Evolutionary conservation across 306 rosid species (phyloP).

Genomic region (Astragalus membranaceus): DNA sequence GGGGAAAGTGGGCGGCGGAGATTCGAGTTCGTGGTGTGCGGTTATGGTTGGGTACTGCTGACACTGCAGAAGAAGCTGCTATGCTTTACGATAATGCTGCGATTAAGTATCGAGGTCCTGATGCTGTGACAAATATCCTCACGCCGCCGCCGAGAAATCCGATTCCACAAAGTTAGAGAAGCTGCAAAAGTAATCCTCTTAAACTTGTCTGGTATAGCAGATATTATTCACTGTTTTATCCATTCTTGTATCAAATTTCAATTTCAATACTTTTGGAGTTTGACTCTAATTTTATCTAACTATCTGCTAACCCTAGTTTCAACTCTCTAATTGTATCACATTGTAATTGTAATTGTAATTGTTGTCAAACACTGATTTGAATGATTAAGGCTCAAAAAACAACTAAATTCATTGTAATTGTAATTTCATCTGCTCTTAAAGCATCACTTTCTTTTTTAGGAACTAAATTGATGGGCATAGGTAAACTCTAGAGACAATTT

Average conservation of each 20-base stretch:
- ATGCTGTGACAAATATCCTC: slow-evolving; percentile 67
- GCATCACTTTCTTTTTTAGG: no score
- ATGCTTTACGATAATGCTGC: slow-evolving; percentile 86
- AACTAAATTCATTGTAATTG: not conserved
- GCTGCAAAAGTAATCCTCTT: slow-evolving; percentile 66
- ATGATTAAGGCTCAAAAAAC: not conserved
- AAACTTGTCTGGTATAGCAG: no score
- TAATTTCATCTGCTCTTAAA: not conserved
- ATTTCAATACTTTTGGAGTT: not conserved
- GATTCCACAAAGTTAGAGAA: slow-evolving; percentile 71
- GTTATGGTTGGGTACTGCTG: slow-evolving; percentile 74
- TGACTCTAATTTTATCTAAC: slow-evolving; percentile 8
- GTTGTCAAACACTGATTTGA: not conserved
- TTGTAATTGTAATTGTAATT: not conserved
- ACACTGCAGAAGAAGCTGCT: slow-evolving; percentile 90
- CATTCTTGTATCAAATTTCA: no score
- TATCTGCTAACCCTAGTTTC: not conserved
- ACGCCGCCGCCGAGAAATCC: slow-evolving; percentile 29
- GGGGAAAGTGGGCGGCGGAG: slow-evolving; percentile 99
- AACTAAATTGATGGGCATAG: no score
- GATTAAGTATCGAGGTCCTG: slow-evolving; percentile 66
- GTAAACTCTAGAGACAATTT: no score
- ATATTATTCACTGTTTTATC: no score
- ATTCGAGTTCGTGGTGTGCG: slow-evolving; percentile 75
- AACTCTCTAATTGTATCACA: no score